Conservation (phyloP, 2,329 filamentous ascomycete species). For the Fusarium begoniae region DNA sequence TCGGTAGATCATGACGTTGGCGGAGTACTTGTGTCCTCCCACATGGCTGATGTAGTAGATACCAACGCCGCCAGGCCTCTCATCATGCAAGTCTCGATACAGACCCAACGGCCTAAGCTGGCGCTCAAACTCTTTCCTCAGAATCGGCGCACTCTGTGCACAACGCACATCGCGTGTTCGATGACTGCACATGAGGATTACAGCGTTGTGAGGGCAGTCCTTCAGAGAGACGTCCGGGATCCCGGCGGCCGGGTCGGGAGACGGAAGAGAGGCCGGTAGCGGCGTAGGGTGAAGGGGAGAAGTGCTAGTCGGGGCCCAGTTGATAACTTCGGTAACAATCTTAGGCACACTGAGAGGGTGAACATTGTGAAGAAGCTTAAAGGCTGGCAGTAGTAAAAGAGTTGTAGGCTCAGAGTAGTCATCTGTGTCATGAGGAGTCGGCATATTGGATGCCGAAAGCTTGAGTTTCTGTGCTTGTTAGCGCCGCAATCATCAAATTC, state of each 20-base stretch:
- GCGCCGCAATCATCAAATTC: background rate
- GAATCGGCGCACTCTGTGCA: slow-evolving; percentile 89
- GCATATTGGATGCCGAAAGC: slow-evolving; percentile 92
- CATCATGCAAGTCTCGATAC: slow-evolving; percentile 87
- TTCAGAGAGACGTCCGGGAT: slow-evolving; percentile 45
- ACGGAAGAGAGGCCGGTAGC: slow-evolving; percentile 49
- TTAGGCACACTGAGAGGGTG: slow-evolving; percentile 77
- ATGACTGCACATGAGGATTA: slow-evolving; percentile 95
- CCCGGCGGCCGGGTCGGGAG: slow-evolving; percentile 43
- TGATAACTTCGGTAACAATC: slow-evolving; percentile 76
- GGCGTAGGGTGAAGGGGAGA: slow-evolving; percentile 62
- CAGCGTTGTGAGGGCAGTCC: slow-evolving; percentile 81
- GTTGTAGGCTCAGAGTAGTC: slow-evolving; percentile 77
- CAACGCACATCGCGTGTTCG: slow-evolving; percentile 94
- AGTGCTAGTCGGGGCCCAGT: slow-evolving; percentile 76
- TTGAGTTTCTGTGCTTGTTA: slow-evolving; percentile 72
- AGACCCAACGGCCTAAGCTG: slow-evolving; percentile 86
- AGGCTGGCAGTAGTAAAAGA: slow-evolving; percentile 84
- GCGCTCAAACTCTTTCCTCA: slow-evolving; percentile 88
- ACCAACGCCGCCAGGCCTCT: slow-evolving; percentile 88
- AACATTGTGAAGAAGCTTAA: slow-evolving; percentile 84
- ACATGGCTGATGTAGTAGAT: slow-evolving; percentile 98
- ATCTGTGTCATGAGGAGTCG: slow-evolving; percentile 73
- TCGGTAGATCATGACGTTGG: slow-evolving; percentile 93
- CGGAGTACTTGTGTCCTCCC: slow-evolving; percentile 94